Evolutionary conservation across 208 protist genomes (phyloP).

Genomic region (Acanthamoeba triangularis): DNA sequence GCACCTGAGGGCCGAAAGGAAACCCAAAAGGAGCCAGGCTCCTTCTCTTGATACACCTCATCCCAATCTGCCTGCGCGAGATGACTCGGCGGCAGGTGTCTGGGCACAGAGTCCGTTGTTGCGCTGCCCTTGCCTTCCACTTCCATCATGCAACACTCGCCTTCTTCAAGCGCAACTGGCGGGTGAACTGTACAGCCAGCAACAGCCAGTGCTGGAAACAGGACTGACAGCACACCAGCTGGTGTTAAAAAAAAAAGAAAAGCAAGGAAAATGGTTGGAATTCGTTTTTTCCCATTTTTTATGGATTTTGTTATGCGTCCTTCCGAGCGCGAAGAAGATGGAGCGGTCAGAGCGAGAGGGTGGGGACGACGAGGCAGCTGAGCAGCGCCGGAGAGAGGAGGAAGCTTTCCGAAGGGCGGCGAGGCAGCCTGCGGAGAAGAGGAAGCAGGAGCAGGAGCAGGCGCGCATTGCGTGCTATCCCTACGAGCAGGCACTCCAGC

Average conservation of each 20-base stretch:
- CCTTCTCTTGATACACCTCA: conserved; percentile 43
- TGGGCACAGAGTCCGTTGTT: background rate
- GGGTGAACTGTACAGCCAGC: too few relatives aligned
- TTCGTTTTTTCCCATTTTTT: background rate
- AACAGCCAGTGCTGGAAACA: background rate
- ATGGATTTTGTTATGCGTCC: too few relatives aligned
- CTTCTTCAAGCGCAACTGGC: background rate
- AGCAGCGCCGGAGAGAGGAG: background rate
- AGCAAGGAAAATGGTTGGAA: background rate
- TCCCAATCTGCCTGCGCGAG: conserved; percentile 42
- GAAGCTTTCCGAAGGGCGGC: background rate
- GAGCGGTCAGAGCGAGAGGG: too few relatives aligned
- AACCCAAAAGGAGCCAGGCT: conserved; percentile 32
- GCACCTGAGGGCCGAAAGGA: conserved; percentile 14
- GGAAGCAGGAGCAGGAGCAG: background rate
- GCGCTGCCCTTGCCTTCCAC: background rate
- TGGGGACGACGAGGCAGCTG: background rate
- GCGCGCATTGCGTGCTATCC: background rate
- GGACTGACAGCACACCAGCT: background rate
- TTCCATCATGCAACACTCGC: background rate
- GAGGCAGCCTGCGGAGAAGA: background rate
- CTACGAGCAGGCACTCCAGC: background rate
- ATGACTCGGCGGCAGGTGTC: background rate
- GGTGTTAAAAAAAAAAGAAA: background rate
- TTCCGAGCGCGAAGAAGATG: background rate